A percentile compares a stretch with the other conserved stretches of the same genome.
Conservation (phyloP, 148 eudicot genomes). For the Heliosperma pusillum region DNA sequence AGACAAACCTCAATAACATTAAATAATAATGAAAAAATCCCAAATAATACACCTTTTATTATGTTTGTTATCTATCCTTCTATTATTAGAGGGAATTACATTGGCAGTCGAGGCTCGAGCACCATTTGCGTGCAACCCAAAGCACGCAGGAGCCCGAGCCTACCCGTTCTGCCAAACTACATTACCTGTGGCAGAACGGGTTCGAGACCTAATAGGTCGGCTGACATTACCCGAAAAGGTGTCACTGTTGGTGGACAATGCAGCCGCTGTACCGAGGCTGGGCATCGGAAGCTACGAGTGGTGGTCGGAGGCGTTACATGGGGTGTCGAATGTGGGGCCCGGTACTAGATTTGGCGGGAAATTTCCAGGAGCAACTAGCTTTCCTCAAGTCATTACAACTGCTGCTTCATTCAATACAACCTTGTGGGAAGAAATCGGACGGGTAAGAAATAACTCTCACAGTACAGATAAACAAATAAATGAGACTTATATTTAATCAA, state of each 20-base stretch:
- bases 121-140: slow-evolving; percentile 78
- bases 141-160: slow-evolving; percentile 27
- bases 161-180: slow-evolving; percentile 46
- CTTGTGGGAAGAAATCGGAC: slow-evolving; percentile 87
- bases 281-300: slow-evolving; percentile 79
- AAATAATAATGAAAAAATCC: slow-evolving; percentile 22
- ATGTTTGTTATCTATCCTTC: background rate
- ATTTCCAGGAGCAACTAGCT: slow-evolving; percentile 82
- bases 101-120: slow-evolving; percentile 15
- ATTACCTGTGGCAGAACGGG: slow-evolving; percentile 40
- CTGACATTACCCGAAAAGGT: slow-evolving; percentile 79
- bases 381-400: slow-evolving; percentile 86
- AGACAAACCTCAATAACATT: background rate
- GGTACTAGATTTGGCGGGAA: slow-evolving; percentile 81
- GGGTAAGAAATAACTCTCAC: too few species aligned
- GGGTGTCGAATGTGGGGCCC: slow-evolving; percentile 87
- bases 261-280: slow-evolving; percentile 70
- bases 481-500: too few species aligned
- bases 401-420: slow-evolving; percentile 84
- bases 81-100: background rate
- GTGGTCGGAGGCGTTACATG: slow-evolving; percentile 99
- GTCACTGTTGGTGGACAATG: slow-evolving; percentile 52
- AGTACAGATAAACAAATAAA: too few species aligned
- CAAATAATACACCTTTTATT: background rate
- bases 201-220: slow-evolving; percentile 58